A percentile compares a stretch with the other conserved stretches of the same genome.
phyloP scores from a whole-genome alignment of 2,329 filamentous ascomycete genomes.

The Bipolaris cookei region DNA sequence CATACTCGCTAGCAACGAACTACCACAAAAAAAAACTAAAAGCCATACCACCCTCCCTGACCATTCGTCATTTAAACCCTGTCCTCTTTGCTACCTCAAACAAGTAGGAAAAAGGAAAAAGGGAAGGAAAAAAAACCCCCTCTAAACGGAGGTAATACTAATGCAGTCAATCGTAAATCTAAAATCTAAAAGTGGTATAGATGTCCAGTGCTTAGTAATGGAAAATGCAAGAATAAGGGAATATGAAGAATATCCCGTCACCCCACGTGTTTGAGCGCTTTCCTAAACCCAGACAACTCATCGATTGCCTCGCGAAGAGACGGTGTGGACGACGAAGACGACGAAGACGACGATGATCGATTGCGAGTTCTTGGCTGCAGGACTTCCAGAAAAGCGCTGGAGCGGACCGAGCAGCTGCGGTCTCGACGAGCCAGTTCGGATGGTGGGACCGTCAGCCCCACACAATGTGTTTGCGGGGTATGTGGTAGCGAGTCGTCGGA shows the following conservation, averaged over 20 bases:
- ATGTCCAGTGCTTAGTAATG: neutral
- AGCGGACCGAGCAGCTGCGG: constrained; percentile 10
- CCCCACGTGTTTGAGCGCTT: constrained; percentile 13
- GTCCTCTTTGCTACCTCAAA: neutral
- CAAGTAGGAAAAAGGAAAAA: neutral
- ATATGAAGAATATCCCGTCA: neutral
- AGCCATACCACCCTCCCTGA: neutral
- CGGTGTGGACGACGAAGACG: neutral
- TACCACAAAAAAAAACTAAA: neutral
- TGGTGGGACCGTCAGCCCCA: constrained; percentile 1
- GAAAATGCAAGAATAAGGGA: neutral
- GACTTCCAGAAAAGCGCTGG: constrained; percentile 8
- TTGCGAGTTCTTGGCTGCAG: constrained; percentile 4
- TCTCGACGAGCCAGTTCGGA: constrained; percentile 5
- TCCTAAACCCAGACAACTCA: constrained; percentile 17
- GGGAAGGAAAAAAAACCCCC: neutral
- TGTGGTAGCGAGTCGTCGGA: constrained; percentile 13
- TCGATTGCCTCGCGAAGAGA: constrained; percentile 13
- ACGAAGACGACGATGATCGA: constrained; percentile 14
- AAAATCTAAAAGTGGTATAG: neutral
- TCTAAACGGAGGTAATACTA: neutral
- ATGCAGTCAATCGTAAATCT: neutral
- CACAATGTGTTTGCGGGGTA: constrained; percentile 8
- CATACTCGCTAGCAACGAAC: neutral
- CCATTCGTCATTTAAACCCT: neutral